Evolutionary conservation across 2,329 filamentous ascomycete genomes (phyloP).

Genomic region (Microsporum ferrugineum): DNA sequence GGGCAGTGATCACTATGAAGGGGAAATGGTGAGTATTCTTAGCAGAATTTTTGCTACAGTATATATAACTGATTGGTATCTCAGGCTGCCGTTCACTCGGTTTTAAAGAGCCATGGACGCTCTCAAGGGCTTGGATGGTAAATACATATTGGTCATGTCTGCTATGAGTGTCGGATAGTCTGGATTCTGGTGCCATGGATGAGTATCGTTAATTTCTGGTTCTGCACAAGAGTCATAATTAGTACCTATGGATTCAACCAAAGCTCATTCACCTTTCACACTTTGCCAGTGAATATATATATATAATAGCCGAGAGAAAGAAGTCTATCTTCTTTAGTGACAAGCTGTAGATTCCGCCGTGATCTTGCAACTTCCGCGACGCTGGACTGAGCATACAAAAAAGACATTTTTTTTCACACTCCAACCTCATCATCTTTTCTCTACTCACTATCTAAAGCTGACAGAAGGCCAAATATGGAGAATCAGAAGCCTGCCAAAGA

Average conservation of each 20-base stretch:
- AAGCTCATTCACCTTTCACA: too few relatives aligned
- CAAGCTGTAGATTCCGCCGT: background rate
- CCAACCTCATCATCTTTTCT: background rate
- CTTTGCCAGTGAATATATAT: too few relatives aligned
- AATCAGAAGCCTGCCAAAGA: background rate
- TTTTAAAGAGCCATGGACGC: background rate
- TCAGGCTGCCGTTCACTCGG: slow-evolving; percentile 36
- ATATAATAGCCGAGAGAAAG: too few relatives aligned
- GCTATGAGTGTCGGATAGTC: too few relatives aligned
- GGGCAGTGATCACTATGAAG: slow-evolving; percentile 72
- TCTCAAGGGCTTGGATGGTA: background rate
- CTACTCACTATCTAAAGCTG: background rate
- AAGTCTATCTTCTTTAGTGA: background rate
- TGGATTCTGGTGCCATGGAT: too few relatives aligned
- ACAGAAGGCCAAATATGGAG: background rate
- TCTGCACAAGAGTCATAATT: too few relatives aligned
- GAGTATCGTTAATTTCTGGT: too few relatives aligned
- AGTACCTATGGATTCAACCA: too few relatives aligned
- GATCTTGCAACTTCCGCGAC: background rate
- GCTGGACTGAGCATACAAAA: background rate
- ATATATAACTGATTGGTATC: background rate
- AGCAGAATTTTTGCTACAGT: background rate
- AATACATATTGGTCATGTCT: too few relatives aligned
- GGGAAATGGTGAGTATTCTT: slow-evolving; percentile 61
- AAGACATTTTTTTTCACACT: background rate